phyloP scores from a whole-genome alignment of 2,329 filamentous ascomycete species.

The Aspergillus luchuensis region DNA sequence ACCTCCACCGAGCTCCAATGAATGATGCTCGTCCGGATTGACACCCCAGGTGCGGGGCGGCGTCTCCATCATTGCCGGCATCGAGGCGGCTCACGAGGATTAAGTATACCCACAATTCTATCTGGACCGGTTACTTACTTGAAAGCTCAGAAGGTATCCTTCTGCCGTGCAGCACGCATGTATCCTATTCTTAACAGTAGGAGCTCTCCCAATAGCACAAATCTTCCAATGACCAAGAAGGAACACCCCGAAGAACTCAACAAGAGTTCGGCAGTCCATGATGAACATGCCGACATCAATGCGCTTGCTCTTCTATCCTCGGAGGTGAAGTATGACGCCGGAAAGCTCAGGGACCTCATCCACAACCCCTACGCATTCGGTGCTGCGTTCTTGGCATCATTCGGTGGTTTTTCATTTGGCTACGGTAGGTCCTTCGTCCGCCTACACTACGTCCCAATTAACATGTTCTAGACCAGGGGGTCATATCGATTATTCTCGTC shows the following conservation, averaged over 20 bases:
- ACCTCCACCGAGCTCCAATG: background rate
- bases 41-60: background rate
- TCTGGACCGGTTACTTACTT: background rate
- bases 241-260: background rate
- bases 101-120: background rate
- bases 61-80: background rate
- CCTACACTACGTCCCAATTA: background rate
- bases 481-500: constrained; percentile 45
- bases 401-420: constrained; percentile 47
- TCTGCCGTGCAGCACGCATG: background rate
- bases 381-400: constrained; percentile 46
- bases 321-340: constrained; percentile 11
- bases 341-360: constrained; percentile 1
- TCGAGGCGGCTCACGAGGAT: background rate
- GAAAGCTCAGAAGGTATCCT: background rate
- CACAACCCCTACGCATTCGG: constrained; percentile 46
- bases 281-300: background rate
- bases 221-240: background rate
- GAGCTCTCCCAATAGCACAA: background rate
- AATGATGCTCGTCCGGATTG: background rate
- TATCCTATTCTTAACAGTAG: background rate
- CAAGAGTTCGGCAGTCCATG: background rate
- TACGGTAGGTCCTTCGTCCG: constrained; percentile 32
- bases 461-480: constrained; percentile 27
- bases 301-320: background rate